Conservation (phyloP, 2,329 filamentous ascomycete species). For the Niveomyces coronatus region DNA sequence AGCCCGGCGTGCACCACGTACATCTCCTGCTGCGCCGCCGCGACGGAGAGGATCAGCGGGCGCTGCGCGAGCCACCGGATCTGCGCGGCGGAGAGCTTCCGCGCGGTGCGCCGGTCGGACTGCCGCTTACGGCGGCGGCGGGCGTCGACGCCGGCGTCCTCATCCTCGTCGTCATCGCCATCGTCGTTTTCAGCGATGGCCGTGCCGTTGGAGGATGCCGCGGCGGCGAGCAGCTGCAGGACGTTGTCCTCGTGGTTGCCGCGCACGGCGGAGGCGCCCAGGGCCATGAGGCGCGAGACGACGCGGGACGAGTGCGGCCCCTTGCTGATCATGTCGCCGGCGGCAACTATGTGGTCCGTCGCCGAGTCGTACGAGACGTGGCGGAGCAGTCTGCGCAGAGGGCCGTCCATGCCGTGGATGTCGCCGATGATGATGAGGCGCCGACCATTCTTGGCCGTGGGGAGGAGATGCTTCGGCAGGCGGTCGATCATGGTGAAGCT, state of each 20-base stretch:
- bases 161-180: conserved; percentile 3
- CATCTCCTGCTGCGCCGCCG: conserved; percentile 50
- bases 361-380: conserved; percentile 50
- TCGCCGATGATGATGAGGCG: conserved; percentile 79
- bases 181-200: too few species aligned
- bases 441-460: conserved; percentile 30
- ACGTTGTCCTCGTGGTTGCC: conserved; percentile 90
- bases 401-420: conserved; percentile 74
- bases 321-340: conserved; percentile 75
- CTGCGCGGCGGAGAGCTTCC: conserved; percentile 41
- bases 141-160: background rate
- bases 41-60: conserved; percentile 69
- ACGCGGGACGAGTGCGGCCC: conserved; percentile 76
- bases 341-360: conserved; percentile 62
- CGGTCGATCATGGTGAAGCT: conserved; percentile 20
- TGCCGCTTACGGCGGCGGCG: conserved; percentile 2
- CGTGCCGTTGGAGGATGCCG: too few species aligned
- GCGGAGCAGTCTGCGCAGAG: conserved; percentile 55
- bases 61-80: conserved; percentile 58
- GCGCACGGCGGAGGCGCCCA: conserved; percentile 71
- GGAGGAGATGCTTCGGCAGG: conserved; percentile 21
- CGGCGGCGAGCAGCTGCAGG: conserved; percentile 48
- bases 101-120: conserved; percentile 10
- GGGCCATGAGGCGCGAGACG: conserved; percentile 60
- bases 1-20: conserved; percentile 78